These are phyloP conservation scores for Boechera stricta DNA, from an alignment of 345 rosid genomes.

Conservation along the genomic window DNA sequence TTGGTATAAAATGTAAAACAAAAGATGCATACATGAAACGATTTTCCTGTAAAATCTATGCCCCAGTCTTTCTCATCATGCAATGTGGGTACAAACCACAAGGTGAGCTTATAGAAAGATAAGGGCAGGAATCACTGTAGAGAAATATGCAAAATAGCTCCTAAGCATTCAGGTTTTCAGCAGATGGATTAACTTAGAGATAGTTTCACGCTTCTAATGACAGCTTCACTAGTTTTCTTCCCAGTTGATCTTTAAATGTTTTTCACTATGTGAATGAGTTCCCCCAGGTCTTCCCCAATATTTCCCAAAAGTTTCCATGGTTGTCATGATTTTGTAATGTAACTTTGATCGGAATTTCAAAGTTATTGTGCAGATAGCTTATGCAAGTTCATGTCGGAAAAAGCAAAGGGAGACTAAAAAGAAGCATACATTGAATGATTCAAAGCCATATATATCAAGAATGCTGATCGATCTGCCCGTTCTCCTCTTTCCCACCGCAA, in stretches of 20 bases:
- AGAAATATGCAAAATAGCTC: background rate
- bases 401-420: constrained; percentile 4
- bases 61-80: background rate
- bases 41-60: constrained; percentile 1
- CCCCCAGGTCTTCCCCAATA: background rate
- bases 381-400: constrained; percentile 22
- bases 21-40: constrained; percentile 32
- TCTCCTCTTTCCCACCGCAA: constrained; percentile 85
- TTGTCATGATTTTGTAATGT: no score
- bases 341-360: no score
- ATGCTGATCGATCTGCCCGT: constrained; percentile 98
- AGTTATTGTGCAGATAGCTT: background rate
- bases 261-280: constrained; percentile 5
- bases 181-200: constrained; percentile 8
- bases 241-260: background rate
- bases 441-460: constrained; percentile 99
- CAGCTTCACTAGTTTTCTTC: constrained; percentile 1
- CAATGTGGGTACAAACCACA: background rate
- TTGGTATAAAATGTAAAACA: constrained; percentile 21
- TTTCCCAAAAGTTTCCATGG: no score
- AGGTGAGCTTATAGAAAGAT: constrained; percentile 8
- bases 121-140: background rate
- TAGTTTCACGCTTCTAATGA: background rate
- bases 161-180: constrained; percentile 5
- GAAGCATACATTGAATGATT: constrained; percentile 79